These are phyloP conservation scores for Alternaria conjuncta DNA, from an alignment of 2,329 filamentous ascomycete genomes.

Conservation along the genomic window DNA sequence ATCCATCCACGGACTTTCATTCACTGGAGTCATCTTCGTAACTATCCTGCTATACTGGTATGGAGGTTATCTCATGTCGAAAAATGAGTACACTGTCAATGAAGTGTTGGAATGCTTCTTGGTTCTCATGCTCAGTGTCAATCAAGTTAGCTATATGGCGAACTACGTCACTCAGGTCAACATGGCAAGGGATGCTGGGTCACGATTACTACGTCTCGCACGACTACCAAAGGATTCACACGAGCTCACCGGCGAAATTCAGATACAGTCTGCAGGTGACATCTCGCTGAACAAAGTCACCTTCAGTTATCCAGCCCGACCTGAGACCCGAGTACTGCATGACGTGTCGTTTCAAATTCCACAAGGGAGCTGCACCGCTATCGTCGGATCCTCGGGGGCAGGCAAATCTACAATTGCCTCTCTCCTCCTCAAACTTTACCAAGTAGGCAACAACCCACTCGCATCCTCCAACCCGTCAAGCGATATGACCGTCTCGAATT, in stretches of 20 bases:
- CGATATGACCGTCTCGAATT: slow-evolving; percentile 63
- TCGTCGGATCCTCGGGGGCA: slow-evolving; percentile 85
- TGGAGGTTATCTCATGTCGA: slow-evolving; percentile 68
- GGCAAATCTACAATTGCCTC: slow-evolving; percentile 87
- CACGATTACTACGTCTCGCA: slow-evolving; percentile 73
- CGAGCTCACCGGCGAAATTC: slow-evolving; percentile 61
- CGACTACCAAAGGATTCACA: slow-evolving; percentile 65
- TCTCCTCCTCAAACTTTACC: slow-evolving; percentile 76
- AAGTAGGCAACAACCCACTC: slow-evolving; percentile 25
- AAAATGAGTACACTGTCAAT: slow-evolving; percentile 58
- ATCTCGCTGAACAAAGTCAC: slow-evolving; percentile 67
- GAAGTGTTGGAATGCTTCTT: slow-evolving; percentile 77
- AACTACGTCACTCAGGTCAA: slow-evolving; percentile 81
- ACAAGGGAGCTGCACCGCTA: slow-evolving; percentile 70
- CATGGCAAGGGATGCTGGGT: slow-evolving; percentile 73
- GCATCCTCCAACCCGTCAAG: slow-evolving; percentile 29
- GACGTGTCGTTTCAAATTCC: slow-evolving; percentile 70
- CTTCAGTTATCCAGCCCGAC: slow-evolving; percentile 74
- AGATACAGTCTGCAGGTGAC: slow-evolving; percentile 55
- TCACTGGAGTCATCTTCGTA: slow-evolving; percentile 73
- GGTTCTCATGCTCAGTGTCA: slow-evolving; percentile 82
- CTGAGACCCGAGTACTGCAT: slow-evolving; percentile 62
- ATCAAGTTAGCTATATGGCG: slow-evolving; percentile 72
- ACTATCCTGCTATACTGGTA: slow-evolving; percentile 86
- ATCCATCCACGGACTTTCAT: slow-evolving; percentile 77